Percentiles rank a stretch among this genome's conserved stretches.
phyloP scores from a whole-genome alignment of 192 early-diverging fungal genomes.

The Bifiguratus adelaidae region DNA sequence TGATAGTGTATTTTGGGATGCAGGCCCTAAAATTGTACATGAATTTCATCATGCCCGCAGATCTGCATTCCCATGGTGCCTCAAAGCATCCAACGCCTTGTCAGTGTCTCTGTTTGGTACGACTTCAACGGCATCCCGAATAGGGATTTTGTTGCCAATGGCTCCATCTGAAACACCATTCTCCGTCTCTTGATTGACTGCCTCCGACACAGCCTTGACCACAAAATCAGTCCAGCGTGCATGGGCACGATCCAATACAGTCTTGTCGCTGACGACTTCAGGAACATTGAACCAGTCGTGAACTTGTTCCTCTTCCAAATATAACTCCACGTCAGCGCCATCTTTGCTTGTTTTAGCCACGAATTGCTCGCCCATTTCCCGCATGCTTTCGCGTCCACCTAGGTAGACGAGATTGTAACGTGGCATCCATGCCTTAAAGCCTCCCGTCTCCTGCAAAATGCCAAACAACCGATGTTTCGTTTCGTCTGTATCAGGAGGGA shows the following conservation, averaged over 20 bases:
- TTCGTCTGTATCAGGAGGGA: conserved; percentile 5
- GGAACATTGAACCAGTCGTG: conserved; percentile 27
- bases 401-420: conserved; percentile 15
- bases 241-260: conserved; percentile 14
- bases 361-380: conserved; percentile 15
- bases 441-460: conserved; percentile 18
- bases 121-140: too few species aligned
- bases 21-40: too few species aligned
- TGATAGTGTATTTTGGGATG: too few species aligned
- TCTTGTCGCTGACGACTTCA: conserved; percentile 23
- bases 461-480: conserved; percentile 13
- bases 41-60: too few species aligned
- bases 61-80: too few species aligned
- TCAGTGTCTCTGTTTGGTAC: too few species aligned
- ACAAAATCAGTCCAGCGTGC: conserved; percentile 7
- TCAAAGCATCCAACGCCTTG: too few species aligned
- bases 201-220: too few species aligned
- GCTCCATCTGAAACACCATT: too few species aligned
- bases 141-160: too few species aligned
- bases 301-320: conserved; percentile 16
- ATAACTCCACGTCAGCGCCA: conserved; percentile 15
- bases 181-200: too few species aligned
- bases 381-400: conserved; percentile 14
- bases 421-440: conserved; percentile 13
- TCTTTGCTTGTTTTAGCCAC: conserved; percentile 13